Conservation (phyloP, 164 flowering plant species). For the Vitis amurensis region DNA sequence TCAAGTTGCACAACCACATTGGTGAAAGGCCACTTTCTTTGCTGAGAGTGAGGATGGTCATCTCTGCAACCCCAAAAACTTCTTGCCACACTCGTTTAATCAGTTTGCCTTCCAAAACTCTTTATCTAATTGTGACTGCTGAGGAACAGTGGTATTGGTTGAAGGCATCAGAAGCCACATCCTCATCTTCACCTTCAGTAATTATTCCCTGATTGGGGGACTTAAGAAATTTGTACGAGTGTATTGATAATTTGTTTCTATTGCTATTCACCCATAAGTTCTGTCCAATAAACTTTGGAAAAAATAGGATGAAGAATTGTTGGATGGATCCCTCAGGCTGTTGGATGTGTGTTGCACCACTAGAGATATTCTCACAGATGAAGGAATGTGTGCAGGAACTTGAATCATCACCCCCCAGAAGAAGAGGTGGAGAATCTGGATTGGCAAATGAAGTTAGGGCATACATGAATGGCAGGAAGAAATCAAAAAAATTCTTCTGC, state of each 20-base stretch:
- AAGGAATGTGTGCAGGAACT: constrained; percentile 21
- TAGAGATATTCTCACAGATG: constrained; percentile 14
- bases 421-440: constrained; percentile 8
- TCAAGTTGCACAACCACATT: background rate
- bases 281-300: constrained; percentile 3
- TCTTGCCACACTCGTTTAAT: constrained; percentile 20
- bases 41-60: constrained; percentile 11
- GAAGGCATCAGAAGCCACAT: constrained; percentile 10
- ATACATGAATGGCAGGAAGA: constrained; percentile 15
- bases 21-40: background rate
- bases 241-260: constrained; percentile 26
- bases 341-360: constrained; percentile 28
- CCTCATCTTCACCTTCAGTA: constrained; percentile 10
- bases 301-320: constrained; percentile 11
- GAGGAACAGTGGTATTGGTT: constrained; percentile 20
- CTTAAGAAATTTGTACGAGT: constrained; percentile 23
- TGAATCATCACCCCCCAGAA: constrained; percentile 23
- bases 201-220: background rate
- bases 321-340: constrained; percentile 23
- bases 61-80: constrained; percentile 9
- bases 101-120: constrained; percentile 24
- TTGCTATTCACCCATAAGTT: constrained; percentile 24
- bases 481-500: constrained; percentile 9
- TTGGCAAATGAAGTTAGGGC: constrained; percentile 3
- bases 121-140: constrained; percentile 11